Conservation (phyloP, 148 eudicot species). For the Gaultheria prostrata region DNA sequence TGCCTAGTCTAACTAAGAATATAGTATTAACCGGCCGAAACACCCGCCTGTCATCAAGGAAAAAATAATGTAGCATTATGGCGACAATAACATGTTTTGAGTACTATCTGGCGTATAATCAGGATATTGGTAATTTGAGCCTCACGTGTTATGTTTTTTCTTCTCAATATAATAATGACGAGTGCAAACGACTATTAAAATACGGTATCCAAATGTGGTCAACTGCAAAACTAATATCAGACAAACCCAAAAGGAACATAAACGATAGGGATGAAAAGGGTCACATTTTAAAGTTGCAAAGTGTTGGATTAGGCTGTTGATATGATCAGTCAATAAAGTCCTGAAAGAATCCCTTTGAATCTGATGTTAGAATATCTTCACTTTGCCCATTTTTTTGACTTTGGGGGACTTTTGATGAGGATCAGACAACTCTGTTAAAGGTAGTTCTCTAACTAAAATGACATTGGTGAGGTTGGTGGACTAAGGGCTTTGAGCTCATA, state of each 20-base stretch:
- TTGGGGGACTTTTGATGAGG: neutral
- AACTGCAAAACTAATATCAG: neutral
- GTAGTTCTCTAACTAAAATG: slow-evolving; percentile 29
- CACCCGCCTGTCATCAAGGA: too few relatives aligned
- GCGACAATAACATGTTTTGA: neutral
- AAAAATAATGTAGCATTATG: too few relatives aligned
- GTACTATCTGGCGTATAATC: neutral
- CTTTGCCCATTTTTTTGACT: neutral
- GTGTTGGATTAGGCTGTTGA: neutral
- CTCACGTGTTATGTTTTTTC: too few relatives aligned
- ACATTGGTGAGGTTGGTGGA: slow-evolving; percentile 37
- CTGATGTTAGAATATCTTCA: neutral
- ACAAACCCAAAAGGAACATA: too few relatives aligned
- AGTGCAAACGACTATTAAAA: too few relatives aligned
- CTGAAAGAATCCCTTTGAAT: neutral
- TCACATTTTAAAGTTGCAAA: neutral
- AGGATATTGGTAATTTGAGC: neutral
- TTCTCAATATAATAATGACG: too few relatives aligned
- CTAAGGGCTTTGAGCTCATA: neutral
- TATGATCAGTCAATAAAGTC: neutral
- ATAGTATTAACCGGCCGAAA: too few relatives aligned
- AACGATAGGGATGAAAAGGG: too few relatives aligned
- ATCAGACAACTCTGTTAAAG: slow-evolving; percentile 24
- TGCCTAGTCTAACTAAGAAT: too few relatives aligned
- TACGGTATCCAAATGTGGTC: neutral